Percentiles rank a stretch among this genome's conserved stretches.
Evolutionary conservation across 2,329 filamentous ascomycete species (phyloP).

Genomic region (Fusarium xyrophilum): DNA sequence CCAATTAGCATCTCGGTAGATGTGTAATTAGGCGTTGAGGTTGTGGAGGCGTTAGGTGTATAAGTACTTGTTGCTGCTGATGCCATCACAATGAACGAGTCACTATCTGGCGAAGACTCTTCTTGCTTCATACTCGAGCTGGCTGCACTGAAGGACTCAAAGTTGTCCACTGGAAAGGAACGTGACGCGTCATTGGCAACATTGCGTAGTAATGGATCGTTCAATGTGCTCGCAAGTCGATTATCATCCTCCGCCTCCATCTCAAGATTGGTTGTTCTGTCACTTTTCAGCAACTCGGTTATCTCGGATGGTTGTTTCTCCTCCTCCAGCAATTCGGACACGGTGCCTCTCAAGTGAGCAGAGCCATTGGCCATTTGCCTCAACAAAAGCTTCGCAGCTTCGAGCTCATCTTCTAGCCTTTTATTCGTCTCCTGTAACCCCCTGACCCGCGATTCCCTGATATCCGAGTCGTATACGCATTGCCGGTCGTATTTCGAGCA

Average conservation of each 20-base stretch:
- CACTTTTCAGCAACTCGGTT: fast-evolving
- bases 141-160: background rate
- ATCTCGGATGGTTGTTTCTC: slow-evolving; percentile 2
- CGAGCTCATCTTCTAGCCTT: background rate
- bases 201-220: fast-evolving
- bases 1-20: background rate
- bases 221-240: no score
- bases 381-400: background rate
- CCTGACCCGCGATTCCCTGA: background rate
- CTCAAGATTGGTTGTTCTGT: background rate
- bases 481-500: background rate
- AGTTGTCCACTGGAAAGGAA: no score
- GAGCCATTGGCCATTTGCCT: background rate
- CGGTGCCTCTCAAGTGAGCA: background rate
- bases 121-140: background rate
- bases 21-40: fast-evolving
- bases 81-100: fast-evolving
- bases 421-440: background rate
- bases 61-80: fast-evolving
- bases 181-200: background rate
- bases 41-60: fast-evolving
- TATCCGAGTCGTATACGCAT: slow-evolving; percentile 14
- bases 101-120: background rate
- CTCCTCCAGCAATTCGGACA: background rate
- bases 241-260: fast-evolving